Conservation (phyloP, 2,329 filamentous ascomycete genomes). For the Epichloe uncinata region DNA sequence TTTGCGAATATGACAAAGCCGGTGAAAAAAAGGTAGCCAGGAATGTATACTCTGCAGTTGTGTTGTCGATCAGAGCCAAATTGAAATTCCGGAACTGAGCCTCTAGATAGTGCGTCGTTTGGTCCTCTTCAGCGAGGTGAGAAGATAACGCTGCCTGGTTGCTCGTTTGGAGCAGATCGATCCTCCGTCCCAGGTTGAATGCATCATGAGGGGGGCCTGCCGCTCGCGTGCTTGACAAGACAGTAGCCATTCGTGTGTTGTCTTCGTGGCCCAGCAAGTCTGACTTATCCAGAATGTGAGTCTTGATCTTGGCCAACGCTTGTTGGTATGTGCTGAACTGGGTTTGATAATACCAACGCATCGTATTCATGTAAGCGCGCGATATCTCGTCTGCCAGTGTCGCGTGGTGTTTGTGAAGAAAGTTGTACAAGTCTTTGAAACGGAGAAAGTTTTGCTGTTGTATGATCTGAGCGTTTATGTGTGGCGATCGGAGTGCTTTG, state of each 20-base stretch:
- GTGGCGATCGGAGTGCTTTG: conserved; percentile 83
- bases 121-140: conserved; percentile 83
- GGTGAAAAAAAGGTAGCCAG: conserved; percentile 81
- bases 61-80: conserved; percentile 83
- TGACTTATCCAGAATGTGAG: conserved; percentile 71
- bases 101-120: conserved; percentile 75
- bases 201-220: conserved; percentile 61
- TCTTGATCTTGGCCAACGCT: conserved; percentile 69
- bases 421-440: conserved; percentile 79
- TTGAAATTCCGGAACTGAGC: conserved; percentile 91
- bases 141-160: conserved; percentile 70
- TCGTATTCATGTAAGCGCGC: conserved; percentile 92
- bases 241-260: conserved; percentile 47
- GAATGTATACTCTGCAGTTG: conserved; percentile 89
- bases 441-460: conserved; percentile 84
- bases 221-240: conserved; percentile 33
- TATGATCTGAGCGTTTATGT: conserved; percentile 93
- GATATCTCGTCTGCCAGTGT: conserved; percentile 81
- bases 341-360: conserved; percentile 94
- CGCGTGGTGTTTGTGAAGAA: conserved; percentile 69
- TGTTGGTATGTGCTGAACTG: conserved; percentile 83
- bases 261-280: conserved; percentile 76
- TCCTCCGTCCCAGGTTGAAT: conserved; percentile 75
- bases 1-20: conserved; percentile 57
- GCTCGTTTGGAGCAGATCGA: conserved; percentile 64